Evolutionary conservation across 192 early-diverging fungal genomes (phyloP).

Genomic region (Entomortierella chlamydospora): DNA sequence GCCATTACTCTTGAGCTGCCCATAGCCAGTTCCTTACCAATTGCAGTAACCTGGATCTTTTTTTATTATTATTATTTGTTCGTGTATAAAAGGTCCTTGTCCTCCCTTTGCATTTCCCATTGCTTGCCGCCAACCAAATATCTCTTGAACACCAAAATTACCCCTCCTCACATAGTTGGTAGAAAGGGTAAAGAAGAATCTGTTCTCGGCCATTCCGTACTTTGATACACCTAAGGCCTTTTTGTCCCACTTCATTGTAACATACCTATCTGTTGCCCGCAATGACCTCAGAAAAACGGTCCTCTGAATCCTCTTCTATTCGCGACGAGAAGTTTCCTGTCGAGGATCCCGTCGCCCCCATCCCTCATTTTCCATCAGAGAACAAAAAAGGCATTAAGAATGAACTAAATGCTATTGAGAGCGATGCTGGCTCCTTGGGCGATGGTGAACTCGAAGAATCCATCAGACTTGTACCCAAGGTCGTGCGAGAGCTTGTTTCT

Average conservation of each 20-base stretch:
- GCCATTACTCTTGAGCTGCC: no score
- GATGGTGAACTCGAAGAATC: slow-evolving; percentile 48
- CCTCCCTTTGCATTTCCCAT: not conserved
- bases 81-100: slow-evolving; percentile 3
- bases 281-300: slow-evolving; percentile 16
- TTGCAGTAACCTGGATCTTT: no score
- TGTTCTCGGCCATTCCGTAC: not conserved
- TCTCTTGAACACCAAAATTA: slow-evolving; percentile 1
- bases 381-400: slow-evolving; percentile 38
- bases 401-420: slow-evolving; percentile 25
- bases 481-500: slow-evolving; percentile 55
- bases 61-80: no score
- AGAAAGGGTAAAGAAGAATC: not conserved
- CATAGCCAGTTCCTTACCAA: no score
- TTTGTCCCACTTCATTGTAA: not conserved
- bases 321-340: slow-evolving; percentile 16
- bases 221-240: not conserved
- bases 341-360: slow-evolving; percentile 47
- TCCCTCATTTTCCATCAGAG: slow-evolving; percentile 46
- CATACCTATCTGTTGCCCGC: not conserved
- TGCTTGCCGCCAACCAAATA: slow-evolving; percentile 9
- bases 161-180: not conserved
- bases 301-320: not conserved
- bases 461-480: slow-evolving; percentile 48
- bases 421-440: slow-evolving; percentile 37